Base-by-base conservation (phyloP, 2,329 filamentous ascomycete species). In the Aspergillus tubingensis region DNA sequence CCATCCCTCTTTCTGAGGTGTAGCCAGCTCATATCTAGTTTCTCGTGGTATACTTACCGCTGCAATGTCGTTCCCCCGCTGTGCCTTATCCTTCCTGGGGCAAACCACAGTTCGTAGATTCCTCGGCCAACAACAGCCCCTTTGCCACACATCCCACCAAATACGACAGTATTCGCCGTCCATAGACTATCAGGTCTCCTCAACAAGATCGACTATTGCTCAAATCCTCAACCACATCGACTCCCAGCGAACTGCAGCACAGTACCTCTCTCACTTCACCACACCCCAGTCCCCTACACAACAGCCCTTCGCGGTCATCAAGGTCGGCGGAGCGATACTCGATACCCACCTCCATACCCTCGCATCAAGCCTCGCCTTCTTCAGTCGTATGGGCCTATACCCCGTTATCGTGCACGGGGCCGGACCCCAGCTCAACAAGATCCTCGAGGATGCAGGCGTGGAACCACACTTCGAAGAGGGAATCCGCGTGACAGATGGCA, bases 251-350 rank as follows among this genome's bases (percentile, higher is more conserved):
- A 94, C 98, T 81, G 92, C 96, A 65, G 91, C 97, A 82, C 94
- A 98, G 79, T 98, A 98, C 79, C 88, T 98, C 61, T 95, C 93
- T 67, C 92, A 98, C 76, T 99, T 99, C 83, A 95, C 90, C 68
- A 96, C 92, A 27, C 2, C 39, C 5, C 41, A 27, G 2, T 92
- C 97, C 62, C 94, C 92, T 44, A 96, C 92, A 1, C 32, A 36
- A 30, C 93, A 97, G 81, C 92, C 96, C 74, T 99, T 98, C 77
- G 94, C 93, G 67, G 94, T 99, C 48, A 96, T 99, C 79, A 99
- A 99, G 82, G 94, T 98, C 58, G 95, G 94, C 62, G 95, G 94
- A 63, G 95, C 94, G 64, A 97, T 98, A 72, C 85, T 99, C 70
- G 96, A 91, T 61, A 93, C 98, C 74, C 90, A 97, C 78, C 85